Base-by-base conservation (phyloP, 768 basidiomycete species). In the Pholiota microspora region DNA sequence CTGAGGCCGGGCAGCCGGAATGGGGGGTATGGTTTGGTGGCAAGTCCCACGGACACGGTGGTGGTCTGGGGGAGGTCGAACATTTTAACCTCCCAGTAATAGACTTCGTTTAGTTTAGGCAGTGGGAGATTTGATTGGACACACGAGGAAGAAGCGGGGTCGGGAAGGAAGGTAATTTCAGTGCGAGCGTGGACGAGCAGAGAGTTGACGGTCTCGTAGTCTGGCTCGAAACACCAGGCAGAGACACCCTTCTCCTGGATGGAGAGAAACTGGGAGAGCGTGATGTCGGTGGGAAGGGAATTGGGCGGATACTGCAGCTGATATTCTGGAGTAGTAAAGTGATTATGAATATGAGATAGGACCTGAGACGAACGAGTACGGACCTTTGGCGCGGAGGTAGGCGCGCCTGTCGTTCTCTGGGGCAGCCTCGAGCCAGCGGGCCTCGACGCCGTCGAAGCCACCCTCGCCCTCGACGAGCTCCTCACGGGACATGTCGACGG, bases 231-330 rank as follows among this genome's bases (percentile, higher is more conserved):
- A 34, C 86, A 94, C 97, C 97, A 99, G 15, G 97, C 97, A 24
- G 95, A 96, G 42, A 99, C 96, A 60, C 97, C 97, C 67, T 99
- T 99, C 73, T 99, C 97, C 69, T 99, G 97, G 54, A 99, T 99
- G 24, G 95, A 94, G 18, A 99, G 85, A 73, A 98, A 98, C 66
- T 99, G 97, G 7, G 96, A 96, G 50, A 99, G 78, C 0, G 96
- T 99, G 71, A 99, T 98, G 70, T 99, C 97, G 49, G 96, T 95
- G 21, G 95, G 92, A 40, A 89, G 78, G n/a, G 97, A 98, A 67
- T 96, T 94, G 28, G 97, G 95, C 4, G 91, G 92, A 70, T 95
- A 95, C 68, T 91, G 88, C 23, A 86, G 57, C 66, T 94, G 92
- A 67, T 85, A 88, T 49, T 91, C 92, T 94, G 68, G 5, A 35